Evolutionary conservation across 2,329 filamentous ascomycete genomes (phyloP).

Genomic region (Rhynchosporium agropyri): DNA sequence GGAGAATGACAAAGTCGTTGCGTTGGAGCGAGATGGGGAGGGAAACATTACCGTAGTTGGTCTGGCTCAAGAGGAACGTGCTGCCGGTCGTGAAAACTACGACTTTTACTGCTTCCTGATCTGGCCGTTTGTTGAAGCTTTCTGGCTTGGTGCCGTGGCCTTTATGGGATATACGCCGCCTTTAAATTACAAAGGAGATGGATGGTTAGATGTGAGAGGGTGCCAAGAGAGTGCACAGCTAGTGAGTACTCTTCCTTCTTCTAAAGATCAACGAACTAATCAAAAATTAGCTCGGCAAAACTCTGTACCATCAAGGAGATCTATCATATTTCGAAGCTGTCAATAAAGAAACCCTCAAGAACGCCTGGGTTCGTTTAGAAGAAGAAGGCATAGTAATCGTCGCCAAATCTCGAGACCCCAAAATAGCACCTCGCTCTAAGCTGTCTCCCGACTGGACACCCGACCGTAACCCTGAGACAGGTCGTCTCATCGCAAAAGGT

Average conservation of each 20-base stretch:
- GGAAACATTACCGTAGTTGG: slow-evolving; percentile 68
- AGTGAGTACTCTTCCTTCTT: slow-evolving; percentile 51
- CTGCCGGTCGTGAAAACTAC: slow-evolving; percentile 85
- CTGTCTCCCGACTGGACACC: slow-evolving; percentile 78
- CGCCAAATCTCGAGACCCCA: slow-evolving; percentile 66
- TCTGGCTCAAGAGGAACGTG: slow-evolving; percentile 74
- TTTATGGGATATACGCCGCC: slow-evolving; percentile 86
- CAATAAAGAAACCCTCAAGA: slow-evolving; percentile 96
- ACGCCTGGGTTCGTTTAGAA: slow-evolving; percentile 84
- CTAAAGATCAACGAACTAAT: slow-evolving; percentile 19
- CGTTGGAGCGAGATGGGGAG: slow-evolving; percentile 59
- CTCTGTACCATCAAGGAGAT: slow-evolving; percentile 95
- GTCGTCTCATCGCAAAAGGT: slow-evolving; percentile 67
- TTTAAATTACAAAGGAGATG: slow-evolving; percentile 53
- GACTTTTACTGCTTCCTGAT: slow-evolving; percentile 99
- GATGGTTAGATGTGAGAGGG: slow-evolving; percentile 78
- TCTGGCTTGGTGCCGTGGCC: slow-evolving; percentile 87
- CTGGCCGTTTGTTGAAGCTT: slow-evolving; percentile 96
- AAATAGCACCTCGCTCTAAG: slow-evolving; percentile 63
- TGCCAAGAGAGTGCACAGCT: slow-evolving; percentile 82
- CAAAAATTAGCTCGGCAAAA: slow-evolving; percentile 77
- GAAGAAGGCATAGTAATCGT: slow-evolving; percentile 87
- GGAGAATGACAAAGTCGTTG: slow-evolving; percentile 77
- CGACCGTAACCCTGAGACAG: slow-evolving; percentile 61
- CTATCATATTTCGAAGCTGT: slow-evolving; percentile 97